Conservation (phyloP, 1,284 basidiomycete genomes). For the Leccinum subrobustum region DNA sequence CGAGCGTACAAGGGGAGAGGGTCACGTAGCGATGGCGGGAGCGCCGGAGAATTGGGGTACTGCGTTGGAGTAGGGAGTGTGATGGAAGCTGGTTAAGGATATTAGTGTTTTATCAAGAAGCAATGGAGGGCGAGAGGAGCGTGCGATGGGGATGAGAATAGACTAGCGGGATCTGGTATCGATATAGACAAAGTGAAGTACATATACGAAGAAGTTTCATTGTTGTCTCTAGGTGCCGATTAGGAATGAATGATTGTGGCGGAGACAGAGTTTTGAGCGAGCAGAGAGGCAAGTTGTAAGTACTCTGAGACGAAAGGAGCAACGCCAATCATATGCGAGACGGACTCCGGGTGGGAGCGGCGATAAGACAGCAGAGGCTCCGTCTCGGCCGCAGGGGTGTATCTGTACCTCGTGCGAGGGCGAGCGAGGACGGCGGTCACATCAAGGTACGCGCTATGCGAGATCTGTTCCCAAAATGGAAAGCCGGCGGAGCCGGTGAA, state of each 20-base stretch:
- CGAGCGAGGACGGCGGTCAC: background rate
- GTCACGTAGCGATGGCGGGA: background rate
- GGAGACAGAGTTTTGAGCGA: background rate
- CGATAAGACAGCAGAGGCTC: slow-evolving; percentile 18
- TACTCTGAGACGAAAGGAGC: slow-evolving; percentile 15
- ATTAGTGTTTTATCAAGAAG: background rate
- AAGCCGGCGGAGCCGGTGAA: slow-evolving; percentile 7
- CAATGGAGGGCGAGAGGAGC: background rate
- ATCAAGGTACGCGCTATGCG: background rate
- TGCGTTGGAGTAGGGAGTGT: background rate
- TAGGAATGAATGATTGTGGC: background rate
- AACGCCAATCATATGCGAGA: slow-evolving; percentile 17
- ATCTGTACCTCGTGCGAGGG: background rate
- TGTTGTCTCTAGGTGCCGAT: background rate
- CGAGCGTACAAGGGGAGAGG: background rate
- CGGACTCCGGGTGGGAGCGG: slow-evolving; percentile 7
- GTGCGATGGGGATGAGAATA: background rate
- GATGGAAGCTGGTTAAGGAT: background rate
- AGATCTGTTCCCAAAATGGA: background rate
- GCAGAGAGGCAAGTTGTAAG: background rate
- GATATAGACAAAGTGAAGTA: background rate
- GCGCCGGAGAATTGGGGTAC: background rate
- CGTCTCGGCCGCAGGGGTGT: slow-evolving; percentile 8
- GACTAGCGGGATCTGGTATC: background rate
- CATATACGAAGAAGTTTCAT: background rate